Evolutionary conservation across 2,329 filamentous ascomycete species (phyloP).

Genomic region (Pestalotiopsis sp.): DNA sequence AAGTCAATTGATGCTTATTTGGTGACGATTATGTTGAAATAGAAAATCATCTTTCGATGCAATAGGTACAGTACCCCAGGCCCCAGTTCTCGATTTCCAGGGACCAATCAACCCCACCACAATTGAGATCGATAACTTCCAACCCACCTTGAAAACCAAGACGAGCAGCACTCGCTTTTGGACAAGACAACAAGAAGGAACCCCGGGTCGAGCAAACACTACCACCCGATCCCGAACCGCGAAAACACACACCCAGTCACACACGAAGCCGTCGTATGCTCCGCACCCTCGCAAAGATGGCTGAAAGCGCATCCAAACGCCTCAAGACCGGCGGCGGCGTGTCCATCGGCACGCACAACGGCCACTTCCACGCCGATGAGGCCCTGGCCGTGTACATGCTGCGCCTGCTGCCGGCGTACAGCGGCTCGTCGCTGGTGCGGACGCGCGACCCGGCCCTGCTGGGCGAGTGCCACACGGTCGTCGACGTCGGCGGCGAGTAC

Average conservation of each 20-base stretch:
- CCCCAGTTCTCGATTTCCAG: constrained; percentile 2
- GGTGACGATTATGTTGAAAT: too few species aligned
- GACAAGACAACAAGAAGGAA: neutral
- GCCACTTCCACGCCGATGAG: constrained; percentile 98
- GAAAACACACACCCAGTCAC: too few species aligned
- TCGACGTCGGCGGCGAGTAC: constrained; percentile 97
- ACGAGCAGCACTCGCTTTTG: neutral
- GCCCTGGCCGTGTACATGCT: constrained; percentile 96
- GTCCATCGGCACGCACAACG: constrained; percentile 92
- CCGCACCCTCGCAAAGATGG: constrained; percentile 51
- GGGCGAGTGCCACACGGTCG: constrained; percentile 86
- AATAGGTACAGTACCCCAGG: neutral
- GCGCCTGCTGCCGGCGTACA: constrained; percentile 82
- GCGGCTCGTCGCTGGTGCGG: constrained; percentile 73
- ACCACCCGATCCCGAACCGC: neutral
- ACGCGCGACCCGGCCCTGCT: constrained; percentile 84
- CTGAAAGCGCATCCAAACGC: constrained; percentile 77
- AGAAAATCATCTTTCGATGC: neutral
- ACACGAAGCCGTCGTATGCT: constrained; percentile 3
- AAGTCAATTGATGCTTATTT: neutral
- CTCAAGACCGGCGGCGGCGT: constrained; percentile 73
- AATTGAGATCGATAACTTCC: neutral
- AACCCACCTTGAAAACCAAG: neutral
- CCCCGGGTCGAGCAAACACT: neutral
- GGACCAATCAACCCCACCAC: constrained; percentile 10